Percentiles rank a stretch among this genome's conserved stretches.
Evolutionary conservation across 805 yeast species (phyloP).

Genomic region (Yamadazyma philogaea): DNA sequence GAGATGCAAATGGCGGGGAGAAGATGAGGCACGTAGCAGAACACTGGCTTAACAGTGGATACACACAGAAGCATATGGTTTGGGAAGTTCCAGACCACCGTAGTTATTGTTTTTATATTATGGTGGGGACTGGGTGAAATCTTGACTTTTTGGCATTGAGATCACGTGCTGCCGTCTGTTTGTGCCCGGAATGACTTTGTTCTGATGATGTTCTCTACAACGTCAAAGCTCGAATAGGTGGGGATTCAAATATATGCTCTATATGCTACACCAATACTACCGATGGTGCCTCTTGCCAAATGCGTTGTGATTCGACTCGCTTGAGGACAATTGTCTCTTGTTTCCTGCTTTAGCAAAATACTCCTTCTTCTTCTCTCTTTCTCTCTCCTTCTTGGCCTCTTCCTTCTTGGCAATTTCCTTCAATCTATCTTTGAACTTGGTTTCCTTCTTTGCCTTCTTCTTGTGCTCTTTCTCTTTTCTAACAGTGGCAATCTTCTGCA

Average conservation of each 20-base stretch:
- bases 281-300: constrained; percentile 33
- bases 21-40: no score
- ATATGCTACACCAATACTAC: constrained; percentile 9
- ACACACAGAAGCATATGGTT: no score
- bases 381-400: constrained; percentile 68
- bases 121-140: no score
- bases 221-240: no score
- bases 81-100: no score
- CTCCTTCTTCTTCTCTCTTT: constrained; percentile 82
- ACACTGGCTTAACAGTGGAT: no score
- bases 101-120: no score
- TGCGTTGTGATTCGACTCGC: constrained; percentile 29
- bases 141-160: no score
- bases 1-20: no score
- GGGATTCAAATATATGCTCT: not conserved
- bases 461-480: constrained; percentile 82
- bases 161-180: no score
- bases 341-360: constrained; percentile 71
- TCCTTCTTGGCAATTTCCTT: constrained; percentile 75
- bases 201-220: no score
- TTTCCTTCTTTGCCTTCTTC: constrained; percentile 68
- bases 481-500: constrained; percentile 82
- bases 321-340: constrained; percentile 49
- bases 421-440: constrained; percentile 69
- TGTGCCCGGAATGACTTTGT: no score